A percentile compares a stretch with the other conserved stretches of the same genome.
Conservation (phyloP, 768 basidiomycete species). For the Mycena kentingensis region DNA sequence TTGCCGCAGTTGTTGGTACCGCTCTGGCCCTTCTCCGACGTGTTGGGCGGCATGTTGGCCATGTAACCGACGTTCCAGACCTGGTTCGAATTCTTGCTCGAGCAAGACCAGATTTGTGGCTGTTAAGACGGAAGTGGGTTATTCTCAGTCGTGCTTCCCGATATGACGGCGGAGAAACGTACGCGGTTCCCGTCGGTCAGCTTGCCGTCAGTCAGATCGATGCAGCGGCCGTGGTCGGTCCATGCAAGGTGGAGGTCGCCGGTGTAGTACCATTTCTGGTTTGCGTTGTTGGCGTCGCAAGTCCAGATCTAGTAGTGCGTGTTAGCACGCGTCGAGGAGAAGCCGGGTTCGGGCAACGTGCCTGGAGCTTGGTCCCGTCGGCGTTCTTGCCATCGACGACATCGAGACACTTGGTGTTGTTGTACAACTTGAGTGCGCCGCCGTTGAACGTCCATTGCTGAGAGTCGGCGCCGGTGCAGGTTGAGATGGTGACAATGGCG, state of each 20-base stretch:
- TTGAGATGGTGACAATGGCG: conserved; percentile 47
- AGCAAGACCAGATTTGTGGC: conserved; percentile 52
- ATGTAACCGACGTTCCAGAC: conserved; percentile 55
- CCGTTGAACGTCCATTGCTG: conserved; percentile 53
- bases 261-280: conserved; percentile 53
- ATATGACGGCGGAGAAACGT: conserved; percentile 15
- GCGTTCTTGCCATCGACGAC: conserved; percentile 42
- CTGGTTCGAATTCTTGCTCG: conserved; percentile 46
- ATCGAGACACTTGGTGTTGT: conserved; percentile 51
- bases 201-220: conserved; percentile 48
- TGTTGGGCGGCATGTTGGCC: conserved; percentile 41
- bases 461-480: conserved; percentile 44
- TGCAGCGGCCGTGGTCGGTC: conserved; percentile 51
- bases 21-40: conserved; percentile 59
- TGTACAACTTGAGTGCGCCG: conserved; percentile 44
- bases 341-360: not conserved
- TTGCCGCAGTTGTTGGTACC: conserved; percentile 73
- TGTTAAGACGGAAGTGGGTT: conserved; percentile 22
- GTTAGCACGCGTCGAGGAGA: not conserved
- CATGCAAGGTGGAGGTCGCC: conserved; percentile 46
- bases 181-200: conserved; percentile 45
- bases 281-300: conserved; percentile 41
- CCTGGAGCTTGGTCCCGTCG: conserved; percentile 51
- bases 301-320: conserved; percentile 44
- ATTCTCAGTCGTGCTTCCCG: no score